Base-by-base conservation (phyloP, 768 basidiomycete species). In the Pleurotus cornucopiae region DNA sequence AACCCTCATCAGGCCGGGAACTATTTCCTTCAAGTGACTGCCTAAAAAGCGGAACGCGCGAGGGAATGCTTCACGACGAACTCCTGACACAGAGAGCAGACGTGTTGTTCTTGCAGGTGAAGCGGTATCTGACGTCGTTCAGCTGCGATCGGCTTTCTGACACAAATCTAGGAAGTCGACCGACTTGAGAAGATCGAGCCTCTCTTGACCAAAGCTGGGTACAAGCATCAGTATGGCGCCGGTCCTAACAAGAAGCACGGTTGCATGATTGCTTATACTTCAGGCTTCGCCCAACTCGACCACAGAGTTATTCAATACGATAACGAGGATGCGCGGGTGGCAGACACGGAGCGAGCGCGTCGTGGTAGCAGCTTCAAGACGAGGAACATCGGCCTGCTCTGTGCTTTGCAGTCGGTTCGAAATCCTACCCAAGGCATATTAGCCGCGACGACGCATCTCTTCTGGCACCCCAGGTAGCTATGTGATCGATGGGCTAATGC, bases 401-500 rank as follows among this genome's bases (percentile, higher is more conserved):
- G 91, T 16, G 88, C 87, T 1, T 71, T 98, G 52, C 73, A 76
- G 60, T 72, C 71, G 45, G 66, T 71, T 5, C 70, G 68, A 6
- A 62, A 74, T 13, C 62, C 71, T 23, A 57, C 64, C 5, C 70
- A 74, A 39, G 91, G 94, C 3, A 68, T 92, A 34, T 72, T 96
- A 40, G 72, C 95, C 12, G 91, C 84, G 2, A 97, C 95, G 1
- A 94, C 94, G 0, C 95, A 98, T 73, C 74, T 96, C 20, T 98
- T 97, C 69, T 98, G 95, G 95, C 94, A 96, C 70, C 94, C 94
- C 4, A 81, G 79, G 85, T 93, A 70, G 57, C 81, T 73, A 7
- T 18, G 4, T 53, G 13, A 3, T 60, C 30, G 43, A 37, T 34
- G n/a, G 18, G 4, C 18, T 13, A 39, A 0, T 40, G 13, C 40